phyloP scores from a whole-genome alignment of 345 rosid genomes.

The Cochlearia excelsa region DNA sequence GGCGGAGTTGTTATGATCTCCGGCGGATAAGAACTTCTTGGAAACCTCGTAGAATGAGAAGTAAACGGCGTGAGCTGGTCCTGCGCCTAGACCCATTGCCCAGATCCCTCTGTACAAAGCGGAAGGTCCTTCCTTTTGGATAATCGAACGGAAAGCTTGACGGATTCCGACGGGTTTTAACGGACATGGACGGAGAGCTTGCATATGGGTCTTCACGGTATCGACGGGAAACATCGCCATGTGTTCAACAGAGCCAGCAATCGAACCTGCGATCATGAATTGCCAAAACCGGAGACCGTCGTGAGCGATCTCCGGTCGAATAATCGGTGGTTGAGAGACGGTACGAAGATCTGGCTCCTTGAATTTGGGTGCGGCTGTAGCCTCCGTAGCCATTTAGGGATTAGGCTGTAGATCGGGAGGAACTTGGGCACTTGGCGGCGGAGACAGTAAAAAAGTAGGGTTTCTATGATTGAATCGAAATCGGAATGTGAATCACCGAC shows the following conservation, averaged over 20 bases:
- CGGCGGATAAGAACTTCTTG: constrained; percentile 62
- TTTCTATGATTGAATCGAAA: neutral
- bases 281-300: constrained; percentile 95
- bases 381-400: constrained; percentile 52
- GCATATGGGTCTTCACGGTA: constrained; percentile 91
- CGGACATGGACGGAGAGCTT: constrained; percentile 86
- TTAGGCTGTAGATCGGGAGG: constrained; percentile 12
- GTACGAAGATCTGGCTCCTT: constrained; percentile 45
- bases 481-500: constrained; percentile 20
- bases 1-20: constrained; percentile 53
- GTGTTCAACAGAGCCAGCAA: constrained; percentile 92
- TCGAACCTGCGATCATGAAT: constrained; percentile 88
- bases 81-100: constrained; percentile 97
- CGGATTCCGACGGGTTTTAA: constrained; percentile 66
- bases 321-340: constrained; percentile 37
- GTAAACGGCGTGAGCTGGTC: constrained; percentile 95
- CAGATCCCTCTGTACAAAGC: constrained; percentile 85
- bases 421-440: constrained; percentile 2
- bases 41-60: constrained; percentile 82
- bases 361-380: constrained; percentile 40
- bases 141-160: constrained; percentile 69
- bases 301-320: constrained; percentile 49
- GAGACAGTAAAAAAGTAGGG: constrained; percentile 13
- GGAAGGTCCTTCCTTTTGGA: constrained; percentile 61
- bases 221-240: constrained; percentile 99